Conservation (phyloP, 1,139 yeast genomes). For the Pichia sp. region DNA sequence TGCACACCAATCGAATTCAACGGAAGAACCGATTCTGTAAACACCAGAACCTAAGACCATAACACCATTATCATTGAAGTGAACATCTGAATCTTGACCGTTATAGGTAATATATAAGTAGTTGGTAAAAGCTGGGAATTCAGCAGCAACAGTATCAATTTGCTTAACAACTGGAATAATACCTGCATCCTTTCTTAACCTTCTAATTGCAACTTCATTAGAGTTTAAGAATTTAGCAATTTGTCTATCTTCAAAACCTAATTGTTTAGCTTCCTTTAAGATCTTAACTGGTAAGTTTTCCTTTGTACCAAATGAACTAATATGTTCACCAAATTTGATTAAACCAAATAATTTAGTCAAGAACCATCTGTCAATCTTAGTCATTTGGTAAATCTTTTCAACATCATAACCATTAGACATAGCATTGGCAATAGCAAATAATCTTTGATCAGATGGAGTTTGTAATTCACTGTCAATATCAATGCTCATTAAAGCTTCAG, state of each 20-base stretch:
- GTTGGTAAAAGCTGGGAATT: slow-evolving; percentile 95
- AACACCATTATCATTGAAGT: slow-evolving; percentile 84
- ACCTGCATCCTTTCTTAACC: slow-evolving; percentile 83
- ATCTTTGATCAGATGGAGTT: slow-evolving; percentile 94
- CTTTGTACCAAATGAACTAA: slow-evolving; percentile 54
- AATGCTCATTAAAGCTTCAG: slow-evolving; percentile 80
- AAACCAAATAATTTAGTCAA: slow-evolving; percentile 75
- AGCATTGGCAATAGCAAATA: slow-evolving; percentile 96
- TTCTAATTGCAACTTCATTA: slow-evolving; percentile 89
- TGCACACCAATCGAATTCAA: slow-evolving; percentile 99
- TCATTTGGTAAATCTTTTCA: slow-evolving; percentile 85
- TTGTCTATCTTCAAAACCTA: slow-evolving; percentile 96
- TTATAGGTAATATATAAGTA: slow-evolving; percentile 93
- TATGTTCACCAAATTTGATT: slow-evolving; percentile 60
- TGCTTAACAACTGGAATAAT: slow-evolving; percentile 92
- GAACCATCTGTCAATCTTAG: slow-evolving; percentile 97
- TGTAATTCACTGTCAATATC: slow-evolving; percentile 87
- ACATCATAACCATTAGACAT: slow-evolving; percentile 78
- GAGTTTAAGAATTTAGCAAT: slow-evolving; percentile 86
- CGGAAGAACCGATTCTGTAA: slow-evolving; percentile 97
- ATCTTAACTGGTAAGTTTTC: slow-evolving; percentile 55
- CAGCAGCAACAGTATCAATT: slow-evolving; percentile 98
- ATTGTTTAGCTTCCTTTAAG: slow-evolving; percentile 86
- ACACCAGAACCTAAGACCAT: slow-evolving; percentile 98
- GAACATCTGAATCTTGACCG: slow-evolving; percentile 82